Base-by-base conservation (phyloP, 2,329 filamentous ascomycete genomes). In the Colletotrichum sp. region DNA sequence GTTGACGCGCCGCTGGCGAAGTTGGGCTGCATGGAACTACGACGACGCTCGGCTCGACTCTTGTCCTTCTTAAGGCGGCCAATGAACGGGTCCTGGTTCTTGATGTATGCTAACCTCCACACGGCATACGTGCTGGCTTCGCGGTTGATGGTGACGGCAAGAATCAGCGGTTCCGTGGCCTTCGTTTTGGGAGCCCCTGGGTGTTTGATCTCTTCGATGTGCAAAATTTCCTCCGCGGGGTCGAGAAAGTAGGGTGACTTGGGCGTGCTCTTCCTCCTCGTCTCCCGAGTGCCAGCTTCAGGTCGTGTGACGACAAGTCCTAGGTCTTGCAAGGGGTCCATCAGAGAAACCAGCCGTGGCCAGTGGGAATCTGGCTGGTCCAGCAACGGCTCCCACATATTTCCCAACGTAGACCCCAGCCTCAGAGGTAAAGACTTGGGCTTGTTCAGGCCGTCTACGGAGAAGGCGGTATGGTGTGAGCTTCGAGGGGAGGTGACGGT, bases 261-360 rank as follows among this genome's bases (percentile, higher is more conserved):
- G 4, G 84, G 82, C 10, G 84, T 82, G 13, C 80, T 83, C 55
- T 83, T 86, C 77, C 91, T 81, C 14, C 78, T 80, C 68, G 82
- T 84, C 16, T 80, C 78, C 78, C 87, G 81, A 52, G 73, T 71
- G 26, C 81, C 80, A 55, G 85, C 85, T 21, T 91, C 88, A 3
- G 89, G 85, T 65, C 90, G 87, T 7, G 91, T 91, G 18, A 97
- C 94, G 21, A 98, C 92, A 59, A 98, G 86, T 2, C 96, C 96
- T 80, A 98, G 89, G 79, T 98, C 96, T 4, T 95, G 91, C 72
- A 98, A 87, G 3, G 96, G 96, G 81, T 98, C 95, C 4, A 94
- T 96, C 64, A 99, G 88, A 30, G 94, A 95, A 78, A 98, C 96
- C 1, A 98, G 86, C 34, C 95, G 90, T 2, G 95, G 94, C 87